phyloP scores from a whole-genome alignment of 768 basidiomycete species.

The Rossbeevera mucosa region DNA sequence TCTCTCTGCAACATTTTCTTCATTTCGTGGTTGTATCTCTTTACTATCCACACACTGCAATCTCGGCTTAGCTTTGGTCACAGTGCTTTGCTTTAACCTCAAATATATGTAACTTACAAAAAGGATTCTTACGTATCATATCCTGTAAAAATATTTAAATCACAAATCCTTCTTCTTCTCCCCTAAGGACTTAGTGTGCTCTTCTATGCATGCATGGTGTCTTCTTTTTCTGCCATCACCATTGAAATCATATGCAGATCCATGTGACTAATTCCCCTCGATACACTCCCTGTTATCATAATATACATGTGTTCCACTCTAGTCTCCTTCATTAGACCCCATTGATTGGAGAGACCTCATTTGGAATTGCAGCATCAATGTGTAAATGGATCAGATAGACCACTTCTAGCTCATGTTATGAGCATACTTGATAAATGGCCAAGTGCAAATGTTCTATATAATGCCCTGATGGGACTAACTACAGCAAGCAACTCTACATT shows the following conservation, averaged over 20 bases:
- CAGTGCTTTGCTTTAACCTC: conserved; percentile 3
- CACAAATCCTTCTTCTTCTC: background rate
- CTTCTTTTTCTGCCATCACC: conserved; percentile 18
- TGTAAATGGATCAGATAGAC: conserved; percentile 5
- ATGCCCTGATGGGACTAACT: conserved; percentile 10
- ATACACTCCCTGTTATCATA: conserved; percentile 18
- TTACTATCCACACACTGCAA: conserved; percentile 21
- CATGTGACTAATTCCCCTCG: conserved; percentile 20
- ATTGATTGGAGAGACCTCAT: conserved; percentile 18
- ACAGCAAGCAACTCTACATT: conserved; percentile 10
- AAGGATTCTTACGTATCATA: conserved; percentile 29
- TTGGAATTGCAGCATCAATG: conserved; percentile 7
- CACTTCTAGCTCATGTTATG: conserved; percentile 15
- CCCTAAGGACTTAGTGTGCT: conserved; percentile 24
- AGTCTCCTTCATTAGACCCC: conserved; percentile 5
- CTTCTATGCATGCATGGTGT: conserved; percentile 14
- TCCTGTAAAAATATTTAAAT: background rate
- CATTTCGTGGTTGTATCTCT: conserved; percentile 24
- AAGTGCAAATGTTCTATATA: conserved; percentile 21
- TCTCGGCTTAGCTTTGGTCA: conserved; percentile 24
- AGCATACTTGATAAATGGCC: conserved; percentile 3
- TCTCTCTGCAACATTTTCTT: conserved; percentile 31
- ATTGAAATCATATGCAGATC: conserved; percentile 30
- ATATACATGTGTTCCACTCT: conserved; percentile 4
- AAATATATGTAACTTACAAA: conserved; percentile 5